phyloP scores from a whole-genome alignment of 768 basidiomycete species.

The Tylopilus sp. region DNA sequence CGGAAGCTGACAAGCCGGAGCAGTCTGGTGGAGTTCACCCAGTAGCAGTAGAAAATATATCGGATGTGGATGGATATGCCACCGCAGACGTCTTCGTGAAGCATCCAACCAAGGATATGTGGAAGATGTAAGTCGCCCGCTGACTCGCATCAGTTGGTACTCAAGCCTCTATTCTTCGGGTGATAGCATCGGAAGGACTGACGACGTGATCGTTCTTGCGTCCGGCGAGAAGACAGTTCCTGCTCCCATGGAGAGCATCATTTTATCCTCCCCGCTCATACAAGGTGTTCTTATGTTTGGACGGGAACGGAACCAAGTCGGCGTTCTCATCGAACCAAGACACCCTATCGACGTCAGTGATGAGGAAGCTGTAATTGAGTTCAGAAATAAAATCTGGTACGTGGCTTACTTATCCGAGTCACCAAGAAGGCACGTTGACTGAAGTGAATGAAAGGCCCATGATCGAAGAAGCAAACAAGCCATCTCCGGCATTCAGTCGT shows the following conservation, averaged over 20 bases:
- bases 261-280: conserved; percentile 13
- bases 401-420: neutral
- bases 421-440: too few relatives aligned
- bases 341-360: conserved; percentile 8
- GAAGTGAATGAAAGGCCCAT: conserved; percentile 30
- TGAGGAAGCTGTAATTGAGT: conserved; percentile 1
- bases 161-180: too few relatives aligned
- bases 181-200: conserved; percentile 35
- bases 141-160: too few relatives aligned
- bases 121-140: conserved; percentile 4
- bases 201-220: conserved; percentile 31
- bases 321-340: conserved; percentile 30
- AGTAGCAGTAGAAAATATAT: conserved; percentile 27
- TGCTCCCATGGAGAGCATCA: conserved; percentile 26
- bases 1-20: neutral
- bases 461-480: conserved; percentile 40
- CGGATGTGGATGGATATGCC: conserved; percentile 34
- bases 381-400: conserved; percentile 23
- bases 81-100: conserved; percentile 41
- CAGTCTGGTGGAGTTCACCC: neutral
- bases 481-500: conserved; percentile 36
- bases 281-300: conserved; percentile 31
- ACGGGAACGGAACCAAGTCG: conserved; percentile 25
- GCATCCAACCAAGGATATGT: conserved; percentile 38
- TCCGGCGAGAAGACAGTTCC: conserved; percentile 34